Percentiles rank a stretch among this genome's conserved stretches.
These are phyloP conservation scores for Mentha longifolia DNA, from an alignment of 257 asterid species.

Conservation along the genomic window DNA sequence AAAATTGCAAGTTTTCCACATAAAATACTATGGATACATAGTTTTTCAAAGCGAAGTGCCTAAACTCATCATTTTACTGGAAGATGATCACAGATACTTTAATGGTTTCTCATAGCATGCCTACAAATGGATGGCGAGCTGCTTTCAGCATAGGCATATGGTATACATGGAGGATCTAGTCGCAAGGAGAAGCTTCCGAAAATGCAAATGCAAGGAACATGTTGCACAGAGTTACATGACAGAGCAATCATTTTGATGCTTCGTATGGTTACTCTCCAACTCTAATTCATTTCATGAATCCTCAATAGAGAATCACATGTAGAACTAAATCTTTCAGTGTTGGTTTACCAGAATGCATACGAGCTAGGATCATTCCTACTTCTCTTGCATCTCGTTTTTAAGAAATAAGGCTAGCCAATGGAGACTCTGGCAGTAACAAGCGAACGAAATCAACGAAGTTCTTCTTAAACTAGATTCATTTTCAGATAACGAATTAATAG, in stretches of 20 bases:
- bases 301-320: not conserved
- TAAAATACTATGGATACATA: not conserved
- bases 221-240: conserved; percentile 6
- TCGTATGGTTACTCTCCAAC: not conserved
- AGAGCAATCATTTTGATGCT: not conserved
- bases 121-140: not conserved
- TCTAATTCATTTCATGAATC: not conserved
- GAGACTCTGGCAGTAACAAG: too few species aligned
- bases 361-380: not conserved
- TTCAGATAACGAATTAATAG: too few species aligned
- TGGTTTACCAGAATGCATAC: not conserved
- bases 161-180: not conserved
- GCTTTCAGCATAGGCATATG: not conserved
- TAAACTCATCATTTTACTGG: conserved; percentile 15
- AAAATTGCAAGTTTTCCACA: not conserved
- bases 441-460: not conserved
- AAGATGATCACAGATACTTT: conserved; percentile 21
- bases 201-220: not conserved
- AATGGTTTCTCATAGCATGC: not conserved
- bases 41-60: not conserved
- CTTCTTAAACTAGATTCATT: not conserved
- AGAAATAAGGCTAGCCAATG: not conserved
- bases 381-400: not conserved
- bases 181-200: not conserved
- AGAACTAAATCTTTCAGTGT: not conserved